These are phyloP conservation scores for Sporothrix curviconia DNA, from an alignment of 2,329 filamentous ascomycete genomes.

Conservation along the genomic window DNA sequence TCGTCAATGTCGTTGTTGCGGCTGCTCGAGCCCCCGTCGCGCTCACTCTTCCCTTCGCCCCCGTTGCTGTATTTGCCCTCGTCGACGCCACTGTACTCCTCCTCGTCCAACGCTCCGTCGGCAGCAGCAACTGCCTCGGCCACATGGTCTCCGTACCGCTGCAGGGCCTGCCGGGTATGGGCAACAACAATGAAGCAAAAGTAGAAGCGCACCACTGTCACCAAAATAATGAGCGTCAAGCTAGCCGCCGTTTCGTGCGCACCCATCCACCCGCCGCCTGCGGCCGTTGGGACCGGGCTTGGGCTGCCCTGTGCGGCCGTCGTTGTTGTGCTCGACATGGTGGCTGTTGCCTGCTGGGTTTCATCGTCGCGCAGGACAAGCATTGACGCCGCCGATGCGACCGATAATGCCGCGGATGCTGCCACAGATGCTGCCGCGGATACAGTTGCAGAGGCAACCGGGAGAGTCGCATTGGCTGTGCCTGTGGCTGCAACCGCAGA, in stretches of 20 bases:
- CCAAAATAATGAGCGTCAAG: slow-evolving; percentile 65
- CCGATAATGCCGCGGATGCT: not conserved
- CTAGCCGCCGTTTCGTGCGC: slow-evolving; percentile 63
- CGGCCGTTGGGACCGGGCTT: slow-evolving; percentile 11
- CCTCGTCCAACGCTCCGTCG: slow-evolving; percentile 40
- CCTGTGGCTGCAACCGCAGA: not conserved
- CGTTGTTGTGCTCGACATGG: not conserved
- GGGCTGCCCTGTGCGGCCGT: not conserved
- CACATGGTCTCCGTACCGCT: slow-evolving; percentile 53
- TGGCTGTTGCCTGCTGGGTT: not conserved
- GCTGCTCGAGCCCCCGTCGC: not conserved
- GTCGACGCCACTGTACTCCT: slow-evolving; percentile 26
- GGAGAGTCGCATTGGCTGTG: not conserved
- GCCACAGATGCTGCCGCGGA: not conserved
- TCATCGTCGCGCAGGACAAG: not conserved
- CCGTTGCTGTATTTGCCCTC: slow-evolving; percentile 25
- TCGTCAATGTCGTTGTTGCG: slow-evolving; percentile 26
- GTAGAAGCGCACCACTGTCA: slow-evolving; percentile 74
- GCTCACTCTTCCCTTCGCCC: slow-evolving; percentile 25
- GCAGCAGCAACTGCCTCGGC: slow-evolving; percentile 4
- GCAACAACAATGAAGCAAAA: slow-evolving; percentile 78
- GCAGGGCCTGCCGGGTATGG: slow-evolving; percentile 70
- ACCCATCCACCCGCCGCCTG: slow-evolving; percentile 20
- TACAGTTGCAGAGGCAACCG: not conserved
- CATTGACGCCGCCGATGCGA: not conserved